These are phyloP conservation scores for Passalora sequoiae DNA, from an alignment of 2,329 filamentous ascomycete genomes.

Conservation along the genomic window DNA sequence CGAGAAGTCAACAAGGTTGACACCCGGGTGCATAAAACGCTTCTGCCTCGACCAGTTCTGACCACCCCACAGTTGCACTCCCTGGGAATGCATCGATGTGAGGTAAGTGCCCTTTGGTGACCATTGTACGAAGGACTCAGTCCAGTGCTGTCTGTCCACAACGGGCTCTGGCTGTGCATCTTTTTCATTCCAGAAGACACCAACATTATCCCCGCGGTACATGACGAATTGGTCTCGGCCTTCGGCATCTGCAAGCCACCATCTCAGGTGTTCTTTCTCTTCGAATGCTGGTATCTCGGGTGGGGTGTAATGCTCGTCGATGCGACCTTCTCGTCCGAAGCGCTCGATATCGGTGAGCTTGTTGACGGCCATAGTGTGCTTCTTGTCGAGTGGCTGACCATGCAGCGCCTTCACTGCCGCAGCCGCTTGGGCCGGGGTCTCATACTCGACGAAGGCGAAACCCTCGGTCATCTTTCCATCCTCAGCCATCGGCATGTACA, in stretches of 20 bases:
- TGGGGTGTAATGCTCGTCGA: constrained; percentile 83
- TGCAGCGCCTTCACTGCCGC: constrained; percentile 87
- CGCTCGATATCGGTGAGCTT: constrained; percentile 97
- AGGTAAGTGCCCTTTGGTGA: constrained; percentile 91
- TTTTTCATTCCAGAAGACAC: constrained; percentile 98
- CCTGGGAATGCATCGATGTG: constrained; percentile 89
- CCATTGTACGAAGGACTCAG: constrained; percentile 97
- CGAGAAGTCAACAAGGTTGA: constrained; percentile 95
- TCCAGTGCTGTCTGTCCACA: constrained; percentile 93
- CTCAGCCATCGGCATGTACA: constrained; percentile 91
- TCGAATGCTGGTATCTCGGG: constrained; percentile 79
- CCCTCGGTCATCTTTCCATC: constrained; percentile 72
- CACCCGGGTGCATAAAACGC: constrained; percentile 89
- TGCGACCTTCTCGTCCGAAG: constrained; percentile 85
- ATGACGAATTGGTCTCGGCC: constrained; percentile 94
- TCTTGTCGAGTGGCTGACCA: constrained; percentile 86
- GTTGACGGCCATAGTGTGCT: constrained; percentile 91
- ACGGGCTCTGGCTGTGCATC: constrained; percentile 81
- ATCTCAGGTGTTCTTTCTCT: constrained; percentile 90
- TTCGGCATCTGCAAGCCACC: constrained; percentile 83
- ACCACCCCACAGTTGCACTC: constrained; percentile 96
- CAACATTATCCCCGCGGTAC: constrained; percentile 86
- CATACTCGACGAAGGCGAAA: constrained; percentile 96
- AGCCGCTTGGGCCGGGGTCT: constrained; percentile 80
- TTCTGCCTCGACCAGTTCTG: constrained; percentile 82